These are phyloP conservation scores for Penicillium rolfsii DNA, from an alignment of 2,329 filamentous ascomycete species.

Conservation along the genomic window DNA sequence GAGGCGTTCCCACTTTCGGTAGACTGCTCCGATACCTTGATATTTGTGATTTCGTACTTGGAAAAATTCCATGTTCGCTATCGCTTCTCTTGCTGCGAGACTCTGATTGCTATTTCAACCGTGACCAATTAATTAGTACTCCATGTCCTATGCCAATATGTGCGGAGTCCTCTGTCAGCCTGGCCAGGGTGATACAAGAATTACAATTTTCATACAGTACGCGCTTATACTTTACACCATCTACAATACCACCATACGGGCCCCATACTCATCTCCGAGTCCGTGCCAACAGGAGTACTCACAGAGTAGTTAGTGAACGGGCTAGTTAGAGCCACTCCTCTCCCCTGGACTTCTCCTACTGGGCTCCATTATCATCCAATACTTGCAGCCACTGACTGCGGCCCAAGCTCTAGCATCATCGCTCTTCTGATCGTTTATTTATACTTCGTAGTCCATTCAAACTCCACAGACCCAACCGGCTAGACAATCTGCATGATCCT, in stretches of 20 bases:
- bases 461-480: background rate
- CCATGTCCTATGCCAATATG: background rate
- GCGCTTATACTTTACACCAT: slow-evolving; percentile 1
- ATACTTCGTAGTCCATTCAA: background rate
- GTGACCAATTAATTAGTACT: background rate
- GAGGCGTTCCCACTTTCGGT: background rate
- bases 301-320: background rate
- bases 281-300: background rate
- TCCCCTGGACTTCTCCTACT: background rate
- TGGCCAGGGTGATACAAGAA: background rate
- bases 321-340: background rate
- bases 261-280: slow-evolving; percentile 9
- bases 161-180: background rate
- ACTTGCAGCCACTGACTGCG: background rate
- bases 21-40: slow-evolving; percentile 1
- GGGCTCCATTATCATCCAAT: background rate
- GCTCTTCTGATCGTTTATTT: slow-evolving; percentile 1
- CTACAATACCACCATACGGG: background rate
- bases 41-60: background rate
- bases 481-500: slow-evolving; percentile 1
- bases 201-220: background rate
- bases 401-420: slow-evolving; percentile 2
- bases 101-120: background rate
- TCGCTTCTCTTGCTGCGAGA: background rate
- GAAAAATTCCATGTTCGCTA: background rate